phyloP scores from a whole-genome alignment of 352 stramenopile species.

The Peronospora belbahrii region DNA sequence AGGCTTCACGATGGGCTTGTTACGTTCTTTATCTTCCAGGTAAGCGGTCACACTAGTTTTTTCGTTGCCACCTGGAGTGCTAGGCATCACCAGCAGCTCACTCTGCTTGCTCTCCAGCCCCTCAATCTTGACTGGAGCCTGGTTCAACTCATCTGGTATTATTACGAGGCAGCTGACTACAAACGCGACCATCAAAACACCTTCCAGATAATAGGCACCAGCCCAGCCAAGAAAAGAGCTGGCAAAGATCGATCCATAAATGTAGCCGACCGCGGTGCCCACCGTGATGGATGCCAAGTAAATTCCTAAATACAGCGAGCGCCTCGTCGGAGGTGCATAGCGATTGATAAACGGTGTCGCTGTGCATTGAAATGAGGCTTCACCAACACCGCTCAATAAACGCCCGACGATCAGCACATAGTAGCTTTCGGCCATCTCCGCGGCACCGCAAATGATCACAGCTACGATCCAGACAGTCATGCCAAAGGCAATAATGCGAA shows the following conservation, averaged over 20 bases:
- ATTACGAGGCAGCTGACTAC: conserved; percentile 54
- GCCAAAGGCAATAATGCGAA: conserved; percentile 85
- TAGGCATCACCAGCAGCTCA: conserved; percentile 11
- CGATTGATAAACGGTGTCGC: conserved; percentile 91
- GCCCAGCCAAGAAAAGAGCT: conserved; percentile 59
- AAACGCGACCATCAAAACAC: conserved; percentile 72
- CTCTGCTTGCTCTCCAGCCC: conserved; percentile 16
- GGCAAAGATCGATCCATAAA: conserved; percentile 77
- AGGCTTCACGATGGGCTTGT: conserved; percentile 4
- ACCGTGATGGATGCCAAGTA: conserved; percentile 91
- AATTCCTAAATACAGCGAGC: conserved; percentile 87
- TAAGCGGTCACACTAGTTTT: conserved; percentile 23
- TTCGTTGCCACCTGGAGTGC: conserved; percentile 14
- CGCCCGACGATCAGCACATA: conserved; percentile 83
- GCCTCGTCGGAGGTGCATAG: conserved; percentile 52
- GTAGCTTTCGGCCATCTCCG: conserved; percentile 77
- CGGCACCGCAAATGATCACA: conserved; percentile 79
- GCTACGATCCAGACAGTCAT: conserved; percentile 87
- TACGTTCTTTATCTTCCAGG: conserved; percentile 21
- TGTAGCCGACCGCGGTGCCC: conserved; percentile 87
- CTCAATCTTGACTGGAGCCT: conserved; percentile 30
- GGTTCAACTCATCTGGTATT: conserved; percentile 52
- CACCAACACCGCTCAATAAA: conserved; percentile 83
- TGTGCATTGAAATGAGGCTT: conserved; percentile 91
- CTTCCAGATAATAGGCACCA: conserved; percentile 84